Conservation (phyloP, 2,329 filamentous ascomycete genomes). For the Clonostachys chloroleuca region DNA sequence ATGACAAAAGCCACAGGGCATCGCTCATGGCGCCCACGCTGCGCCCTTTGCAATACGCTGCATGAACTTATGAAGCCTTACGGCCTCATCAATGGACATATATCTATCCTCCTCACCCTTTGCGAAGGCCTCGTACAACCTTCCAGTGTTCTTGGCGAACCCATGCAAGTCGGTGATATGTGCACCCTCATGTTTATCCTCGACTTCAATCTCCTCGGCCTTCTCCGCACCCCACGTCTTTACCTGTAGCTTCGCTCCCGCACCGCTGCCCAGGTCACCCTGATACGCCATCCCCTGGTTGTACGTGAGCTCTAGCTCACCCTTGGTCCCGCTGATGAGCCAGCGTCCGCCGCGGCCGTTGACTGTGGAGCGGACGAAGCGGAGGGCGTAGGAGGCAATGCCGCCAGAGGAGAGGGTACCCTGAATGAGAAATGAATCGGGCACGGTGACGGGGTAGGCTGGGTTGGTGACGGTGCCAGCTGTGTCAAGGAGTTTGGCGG, state of each 20-base stretch:
- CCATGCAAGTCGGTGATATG: constrained; percentile 22
- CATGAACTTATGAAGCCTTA: not conserved
- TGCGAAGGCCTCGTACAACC: constrained; percentile 2
- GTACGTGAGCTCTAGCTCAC: constrained; percentile 21
- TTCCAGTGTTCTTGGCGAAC: constrained; percentile 10
- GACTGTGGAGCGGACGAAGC: constrained; percentile 9
- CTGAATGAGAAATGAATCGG: constrained; percentile 26
- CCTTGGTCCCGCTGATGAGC: constrained; percentile 28
- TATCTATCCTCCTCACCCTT: not conserved
- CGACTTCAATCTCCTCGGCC: constrained; percentile 6
- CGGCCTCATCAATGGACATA: not conserved
- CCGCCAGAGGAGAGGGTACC: constrained; percentile 21
- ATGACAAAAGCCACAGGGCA: not conserved
- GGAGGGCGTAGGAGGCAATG: constrained; percentile 17
- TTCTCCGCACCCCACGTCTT: not conserved
- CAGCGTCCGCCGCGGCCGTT: constrained; percentile 19
- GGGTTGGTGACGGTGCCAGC: constrained; percentile 10
- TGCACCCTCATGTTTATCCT: constrained; percentile 8
- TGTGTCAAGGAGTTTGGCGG: constrained; percentile 9
- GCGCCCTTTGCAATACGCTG: not conserved
- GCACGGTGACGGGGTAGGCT: constrained; percentile 12
- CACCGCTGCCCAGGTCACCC: constrained; percentile 16
- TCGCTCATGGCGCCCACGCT: not conserved
- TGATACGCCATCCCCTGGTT: constrained; percentile 23
- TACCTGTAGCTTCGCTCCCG: constrained; percentile 6